phyloP scores from a whole-genome alignment of 2,329 filamentous ascomycete species.

The Colletotrichum sp. region DNA sequence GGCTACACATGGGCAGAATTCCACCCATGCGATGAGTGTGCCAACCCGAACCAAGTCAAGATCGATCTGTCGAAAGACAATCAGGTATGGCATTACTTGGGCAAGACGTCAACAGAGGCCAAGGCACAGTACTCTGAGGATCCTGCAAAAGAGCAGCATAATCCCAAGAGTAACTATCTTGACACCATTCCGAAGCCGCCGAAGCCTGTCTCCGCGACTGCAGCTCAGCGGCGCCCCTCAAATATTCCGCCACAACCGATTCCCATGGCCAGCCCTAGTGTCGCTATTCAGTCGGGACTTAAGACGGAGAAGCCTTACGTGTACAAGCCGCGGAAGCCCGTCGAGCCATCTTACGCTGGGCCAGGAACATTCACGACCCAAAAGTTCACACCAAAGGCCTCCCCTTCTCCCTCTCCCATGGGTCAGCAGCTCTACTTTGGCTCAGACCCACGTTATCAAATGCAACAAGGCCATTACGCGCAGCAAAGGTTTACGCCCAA shows the following conservation, averaged over 20 bases:
- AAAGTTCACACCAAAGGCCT: conserved; percentile 35
- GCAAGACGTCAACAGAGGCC: conserved; percentile 84
- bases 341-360: conserved; percentile 27
- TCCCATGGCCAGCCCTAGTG: not conserved
- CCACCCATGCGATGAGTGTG: conserved; percentile 59
- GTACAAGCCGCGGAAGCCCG: conserved; percentile 54
- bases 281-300: not conserved
- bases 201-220: conserved; percentile 38
- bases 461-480: conserved; percentile 20
- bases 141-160: conserved; percentile 62
- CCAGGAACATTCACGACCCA: conserved; percentile 36
- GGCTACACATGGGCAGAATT: conserved; percentile 83
- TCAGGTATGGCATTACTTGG: conserved; percentile 89
- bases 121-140: conserved; percentile 91
- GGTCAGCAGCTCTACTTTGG: conserved; percentile 31
- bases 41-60: conserved; percentile 67
- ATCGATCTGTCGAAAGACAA: conserved; percentile 74
- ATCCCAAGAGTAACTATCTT: conserved; percentile 74
- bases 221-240: conserved; percentile 23
- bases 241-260: conserved; percentile 14
- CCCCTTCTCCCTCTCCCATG: conserved; percentile 28
- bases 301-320: conserved; percentile 55
- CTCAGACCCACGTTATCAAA: conserved; percentile 32
- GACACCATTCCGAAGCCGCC: conserved; percentile 67
- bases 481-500: conserved; percentile 29